Base-by-base conservation (phyloP, 306 rosid species). In the Morella rubra region DNA sequence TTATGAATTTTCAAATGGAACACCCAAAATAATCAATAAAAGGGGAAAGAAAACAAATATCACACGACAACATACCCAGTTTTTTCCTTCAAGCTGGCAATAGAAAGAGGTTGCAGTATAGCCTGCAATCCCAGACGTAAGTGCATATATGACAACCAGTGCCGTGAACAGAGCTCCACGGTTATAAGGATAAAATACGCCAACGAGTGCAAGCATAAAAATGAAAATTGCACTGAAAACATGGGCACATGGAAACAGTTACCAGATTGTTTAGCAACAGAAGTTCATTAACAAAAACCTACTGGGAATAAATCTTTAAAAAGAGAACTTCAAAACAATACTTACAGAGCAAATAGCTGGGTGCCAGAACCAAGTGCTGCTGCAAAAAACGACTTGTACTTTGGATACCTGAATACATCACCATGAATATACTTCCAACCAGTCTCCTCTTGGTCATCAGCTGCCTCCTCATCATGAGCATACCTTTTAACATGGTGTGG, bases 341-440 rank as follows among this genome's bases (percentile, higher is more conserved):
- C 89, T 86, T 73, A 81, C 90, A 87, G 86, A n/a, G 84, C 53
- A 87, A 87, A 85, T 76, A 87, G 75, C 76, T 87, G 91, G 80
- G 85, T 78, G 44, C 91, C 91, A 50, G 91, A 82, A 69, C 91
- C 91, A 70, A 87, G 91, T 4, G 89, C 81, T 41, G 91, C 89
- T n/a, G 89, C 91, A 42, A 87, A 81, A 11, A 87, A 3, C 66
- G 86, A 87, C 77, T 83, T 81, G 80, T 80, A 80, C 73, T 78
- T 81, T 71, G 91, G 89, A 66, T 82, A 87, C 85, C 91, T 83
- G 56, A 85, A 87, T 5, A 87, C 89, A 78, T 87, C 91, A 27
- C 89, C 91, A 8, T 85, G 91, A 68, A 87, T 83, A 76, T 87
- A 83, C 76, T 87, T 87, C 91, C 91, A 87, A 32, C 91, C 91